Evolutionary conservation across 345 rosid genomes (phyloP).

Genomic region (Dimocarpus longan): DNA sequence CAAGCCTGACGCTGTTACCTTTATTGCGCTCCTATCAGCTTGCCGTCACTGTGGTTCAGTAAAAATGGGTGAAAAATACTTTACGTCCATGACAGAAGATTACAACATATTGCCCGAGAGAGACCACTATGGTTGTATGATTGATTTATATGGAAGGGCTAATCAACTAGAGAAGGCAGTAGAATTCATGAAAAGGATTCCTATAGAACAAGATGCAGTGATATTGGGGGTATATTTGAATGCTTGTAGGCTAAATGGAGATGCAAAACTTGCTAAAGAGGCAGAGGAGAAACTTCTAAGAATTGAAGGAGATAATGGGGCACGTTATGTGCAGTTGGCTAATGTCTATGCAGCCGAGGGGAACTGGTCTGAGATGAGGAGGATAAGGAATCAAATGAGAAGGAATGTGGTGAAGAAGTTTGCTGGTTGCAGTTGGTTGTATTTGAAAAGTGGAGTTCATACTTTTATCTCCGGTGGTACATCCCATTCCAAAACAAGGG

Average conservation of each 20-base stretch:
- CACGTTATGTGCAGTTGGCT: constrained; percentile 82
- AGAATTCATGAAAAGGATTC: constrained; percentile 50
- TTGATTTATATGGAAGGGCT: constrained; percentile 83
- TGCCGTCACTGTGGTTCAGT: constrained; percentile 75
- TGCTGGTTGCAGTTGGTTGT: constrained; percentile 81
- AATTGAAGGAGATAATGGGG: constrained; percentile 55
- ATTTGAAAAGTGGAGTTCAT: constrained; percentile 46
- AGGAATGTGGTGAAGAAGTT: constrained; percentile 57
- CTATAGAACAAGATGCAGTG: constrained; percentile 48
- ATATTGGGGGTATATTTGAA: constrained; percentile 70
- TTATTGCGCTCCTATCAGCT: constrained; percentile 73
- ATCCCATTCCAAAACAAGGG: constrained; percentile 49
- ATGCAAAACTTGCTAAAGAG: constrained; percentile 58
- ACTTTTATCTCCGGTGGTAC: constrained; percentile 58
- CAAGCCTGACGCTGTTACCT: constrained; percentile 60
- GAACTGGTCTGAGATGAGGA: constrained; percentile 68
- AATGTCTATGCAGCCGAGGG: constrained; percentile 72
- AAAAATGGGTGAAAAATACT: constrained; percentile 60
- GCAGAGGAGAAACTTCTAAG: constrained; percentile 55
- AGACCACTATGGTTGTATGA: constrained; percentile 78
- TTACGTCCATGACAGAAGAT: constrained; percentile 59
- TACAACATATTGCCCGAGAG: constrained; percentile 53
- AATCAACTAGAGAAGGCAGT: constrained; percentile 59
- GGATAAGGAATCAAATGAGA: constrained; percentile 73
- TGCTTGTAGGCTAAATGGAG: constrained; percentile 66